Conservation (phyloP, 2,329 filamentous ascomycete species). For the Colletotrichum eleusines region DNA sequence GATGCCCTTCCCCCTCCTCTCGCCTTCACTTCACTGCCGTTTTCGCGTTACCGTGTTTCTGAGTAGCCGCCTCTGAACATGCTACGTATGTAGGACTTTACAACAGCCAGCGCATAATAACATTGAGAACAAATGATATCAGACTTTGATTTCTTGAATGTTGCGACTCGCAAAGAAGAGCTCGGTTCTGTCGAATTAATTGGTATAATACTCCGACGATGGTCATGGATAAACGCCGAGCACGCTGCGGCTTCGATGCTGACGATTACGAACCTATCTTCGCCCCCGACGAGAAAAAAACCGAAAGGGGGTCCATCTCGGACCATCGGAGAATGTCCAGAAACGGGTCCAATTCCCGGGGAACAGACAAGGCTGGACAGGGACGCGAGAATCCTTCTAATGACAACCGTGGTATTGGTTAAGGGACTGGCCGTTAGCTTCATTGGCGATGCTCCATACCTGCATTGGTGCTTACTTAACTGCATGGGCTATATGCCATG, state of each 20-base stretch:
- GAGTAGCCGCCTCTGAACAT: background rate
- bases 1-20: background rate
- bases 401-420: background rate
- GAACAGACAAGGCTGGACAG: background rate
- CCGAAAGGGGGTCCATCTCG: background rate
- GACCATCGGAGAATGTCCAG: background rate
- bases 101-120: no score
- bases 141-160: background rate
- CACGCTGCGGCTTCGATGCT: background rate
- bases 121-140: no score
- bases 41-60: background rate
- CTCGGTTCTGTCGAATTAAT: background rate
- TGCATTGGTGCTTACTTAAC: conserved; percentile 18
- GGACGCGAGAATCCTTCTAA: background rate
- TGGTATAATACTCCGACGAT: background rate
- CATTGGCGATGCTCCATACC: conserved; percentile 14
- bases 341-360: background rate
- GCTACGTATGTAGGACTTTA: no score
- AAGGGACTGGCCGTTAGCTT: background rate
- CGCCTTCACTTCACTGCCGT: background rate
- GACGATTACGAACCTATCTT: no score
- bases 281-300: no score
- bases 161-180: background rate
- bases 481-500: background rate
- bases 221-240: background rate